phyloP scores from a whole-genome alignment of 2,329 filamentous ascomycete genomes.

The Fusarium piperis region DNA sequence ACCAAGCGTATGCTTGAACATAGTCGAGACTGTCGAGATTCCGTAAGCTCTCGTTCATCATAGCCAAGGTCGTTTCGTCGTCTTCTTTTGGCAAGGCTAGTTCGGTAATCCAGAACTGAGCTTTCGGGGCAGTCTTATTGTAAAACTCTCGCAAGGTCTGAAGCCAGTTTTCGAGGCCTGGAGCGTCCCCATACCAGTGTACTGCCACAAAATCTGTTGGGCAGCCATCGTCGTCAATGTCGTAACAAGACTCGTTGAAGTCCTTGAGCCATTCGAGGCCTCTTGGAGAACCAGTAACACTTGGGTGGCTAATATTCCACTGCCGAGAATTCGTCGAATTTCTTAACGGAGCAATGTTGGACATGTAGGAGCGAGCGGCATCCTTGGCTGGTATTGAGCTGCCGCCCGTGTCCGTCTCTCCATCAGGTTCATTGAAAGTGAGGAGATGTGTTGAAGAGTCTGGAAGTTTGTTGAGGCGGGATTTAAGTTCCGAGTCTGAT shows the following conservation, averaged over 20 bases:
- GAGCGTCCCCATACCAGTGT: constrained; percentile 54
- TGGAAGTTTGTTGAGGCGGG: constrained; percentile 43
- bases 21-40: constrained; percentile 48
- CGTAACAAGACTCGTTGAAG: constrained; percentile 54
- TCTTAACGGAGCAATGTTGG: constrained; percentile 49
- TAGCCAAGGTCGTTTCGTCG: constrained; percentile 47
- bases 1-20: constrained; percentile 54
- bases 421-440: constrained; percentile 56
- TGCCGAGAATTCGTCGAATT: constrained; percentile 29
- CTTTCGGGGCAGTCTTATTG: constrained; percentile 33
- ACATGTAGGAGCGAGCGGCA: constrained; percentile 51
- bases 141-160: constrained; percentile 50
- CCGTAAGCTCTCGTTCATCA: constrained; percentile 52
- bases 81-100: constrained; percentile 50
- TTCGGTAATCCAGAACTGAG: constrained; percentile 52
- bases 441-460: constrained; percentile 51
- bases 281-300: constrained; percentile 51
- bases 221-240: constrained; percentile 50
- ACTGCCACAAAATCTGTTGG: constrained; percentile 53
- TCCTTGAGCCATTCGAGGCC: constrained; percentile 52
- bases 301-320: constrained; percentile 54
- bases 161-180: constrained; percentile 50
- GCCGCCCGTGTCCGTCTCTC: constrained; percentile 50
- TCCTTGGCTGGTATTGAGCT: constrained; percentile 51
- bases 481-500: constrained; percentile 36